These are phyloP conservation scores for Candida takata DNA, from an alignment of 805 yeast genomes.

Conservation along the genomic window DNA sequence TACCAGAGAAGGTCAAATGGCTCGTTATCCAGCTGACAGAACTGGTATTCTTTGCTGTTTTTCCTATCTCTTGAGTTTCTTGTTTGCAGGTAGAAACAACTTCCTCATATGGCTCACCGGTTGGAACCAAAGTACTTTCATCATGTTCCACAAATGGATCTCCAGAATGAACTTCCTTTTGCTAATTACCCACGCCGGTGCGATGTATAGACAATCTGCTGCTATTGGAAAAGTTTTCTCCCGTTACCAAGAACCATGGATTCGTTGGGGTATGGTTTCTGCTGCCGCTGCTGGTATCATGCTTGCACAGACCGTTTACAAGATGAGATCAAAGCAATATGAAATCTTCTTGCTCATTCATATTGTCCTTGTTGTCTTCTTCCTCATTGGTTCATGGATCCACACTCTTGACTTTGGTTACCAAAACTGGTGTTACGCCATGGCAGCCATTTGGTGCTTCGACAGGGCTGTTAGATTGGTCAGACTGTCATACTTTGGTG, in stretches of 20 bases:
- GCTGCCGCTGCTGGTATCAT: constrained; percentile 6
- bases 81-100: constrained; percentile 72
- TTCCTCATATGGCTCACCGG: constrained; percentile 57
- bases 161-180: constrained; percentile 37
- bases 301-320: constrained; percentile 23
- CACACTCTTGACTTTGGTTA: constrained; percentile 49
- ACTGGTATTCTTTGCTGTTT: constrained; percentile 23
- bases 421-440: constrained; percentile 34
- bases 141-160: constrained; percentile 59
- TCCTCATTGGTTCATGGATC: constrained; percentile 48
- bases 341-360: constrained; percentile 56
- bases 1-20: constrained; percentile 11
- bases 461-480: constrained; percentile 41
- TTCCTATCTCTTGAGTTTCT: constrained; percentile 43
- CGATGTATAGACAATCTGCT: constrained; percentile 18
- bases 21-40: constrained; percentile 24
- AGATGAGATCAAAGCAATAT: constrained; percentile 47
- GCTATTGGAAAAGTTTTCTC: constrained; percentile 5
- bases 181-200: constrained; percentile 16
- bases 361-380: constrained; percentile 44
- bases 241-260: constrained; percentile 13
- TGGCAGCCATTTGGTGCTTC: constrained; percentile 38
- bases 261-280: constrained; percentile 19
- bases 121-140: constrained; percentile 57
- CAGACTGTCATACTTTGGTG: constrained; percentile 19